These are phyloP conservation scores for Apiospora rasikravindrae DNA, from an alignment of 2,329 filamentous ascomycete species.

Conservation along the genomic window DNA sequence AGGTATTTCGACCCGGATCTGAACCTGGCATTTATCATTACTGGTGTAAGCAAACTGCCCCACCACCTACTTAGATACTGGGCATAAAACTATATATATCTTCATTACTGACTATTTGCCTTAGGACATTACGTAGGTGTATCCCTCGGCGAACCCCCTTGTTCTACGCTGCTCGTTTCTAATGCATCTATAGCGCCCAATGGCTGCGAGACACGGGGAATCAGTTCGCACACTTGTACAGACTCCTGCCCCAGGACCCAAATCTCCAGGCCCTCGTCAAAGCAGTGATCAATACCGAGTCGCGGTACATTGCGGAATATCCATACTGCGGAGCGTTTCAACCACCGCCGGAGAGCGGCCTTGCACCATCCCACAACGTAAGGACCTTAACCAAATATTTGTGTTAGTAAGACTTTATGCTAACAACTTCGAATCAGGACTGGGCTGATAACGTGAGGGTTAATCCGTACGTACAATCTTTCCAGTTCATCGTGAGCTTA, in stretches of 20 bases:
- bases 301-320: constrained; percentile 19
- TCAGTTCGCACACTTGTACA: constrained; percentile 20
- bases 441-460: background rate
- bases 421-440: background rate
- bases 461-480: background rate
- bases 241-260: constrained; percentile 4
- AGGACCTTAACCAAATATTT: too few relatives aligned
- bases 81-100: too few relatives aligned
- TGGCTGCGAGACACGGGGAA: constrained; percentile 20
- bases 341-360: constrained; percentile 16
- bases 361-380: constrained; percentile 1
- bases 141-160: background rate
- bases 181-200: background rate
- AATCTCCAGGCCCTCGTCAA: constrained; percentile 18
- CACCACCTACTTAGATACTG: background rate
- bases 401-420: background rate
- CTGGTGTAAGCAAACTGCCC: background rate
- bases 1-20: constrained; percentile 14
- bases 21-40: constrained; percentile 19
- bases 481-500: rapidly evolving
- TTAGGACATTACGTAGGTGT: background rate
- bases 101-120: background rate
- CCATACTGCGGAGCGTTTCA: constrained; percentile 19
- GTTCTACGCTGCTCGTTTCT: background rate
- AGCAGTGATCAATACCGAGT: constrained; percentile 18